phyloP scores from a whole-genome alignment of 1,139 yeast species.

The Lodderomyces oxycetoniae region DNA sequence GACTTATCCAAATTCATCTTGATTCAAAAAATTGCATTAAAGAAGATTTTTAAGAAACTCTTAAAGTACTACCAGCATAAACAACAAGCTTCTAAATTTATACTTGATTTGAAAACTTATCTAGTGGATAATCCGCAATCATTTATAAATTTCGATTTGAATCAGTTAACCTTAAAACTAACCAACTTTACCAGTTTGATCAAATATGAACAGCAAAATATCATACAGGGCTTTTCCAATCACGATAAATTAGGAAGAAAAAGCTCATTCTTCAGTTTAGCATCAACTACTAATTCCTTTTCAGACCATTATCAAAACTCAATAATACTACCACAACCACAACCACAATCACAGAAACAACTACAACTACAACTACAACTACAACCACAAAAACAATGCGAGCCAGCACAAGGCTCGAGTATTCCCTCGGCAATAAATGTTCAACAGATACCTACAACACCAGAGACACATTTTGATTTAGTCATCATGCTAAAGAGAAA shows the following conservation, averaged over 20 bases:
- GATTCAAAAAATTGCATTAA: conserved; percentile 75
- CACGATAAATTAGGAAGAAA: conserved; percentile 7
- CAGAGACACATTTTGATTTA: conserved; percentile 28
- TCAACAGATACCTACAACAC: conserved; percentile 14
- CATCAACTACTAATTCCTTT: conserved; percentile 11
- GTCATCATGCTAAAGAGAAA: conserved; percentile 33
- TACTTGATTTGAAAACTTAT: conserved; percentile 30
- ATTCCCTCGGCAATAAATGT: neutral
- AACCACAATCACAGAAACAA: neutral
- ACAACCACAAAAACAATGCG: neutral
- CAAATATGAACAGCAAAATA: conserved; percentile 17
- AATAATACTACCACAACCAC: conserved; percentile 5
- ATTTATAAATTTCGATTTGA: conserved; percentile 61
- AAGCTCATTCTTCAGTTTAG: conserved; percentile 13
- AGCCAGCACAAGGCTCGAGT: neutral
- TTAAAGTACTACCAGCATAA: conserved; percentile 51
- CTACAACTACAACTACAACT: neutral
- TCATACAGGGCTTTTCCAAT: neutral
- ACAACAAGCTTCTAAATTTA: conserved; percentile 33
- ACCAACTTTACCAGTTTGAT: conserved; percentile 32
- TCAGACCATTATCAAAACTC: conserved; percentile 14
- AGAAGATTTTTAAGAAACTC: conserved; percentile 78
- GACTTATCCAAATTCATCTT: conserved; percentile 69
- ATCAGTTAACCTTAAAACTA: conserved; percentile 59
- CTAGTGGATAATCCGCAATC: conserved; percentile 44